A percentile compares a stretch with the other conserved stretches of the same genome.
phyloP scores from a whole-genome alignment of 768 basidiomycete genomes.

The Phanerodontia chrysosporium region DNA sequence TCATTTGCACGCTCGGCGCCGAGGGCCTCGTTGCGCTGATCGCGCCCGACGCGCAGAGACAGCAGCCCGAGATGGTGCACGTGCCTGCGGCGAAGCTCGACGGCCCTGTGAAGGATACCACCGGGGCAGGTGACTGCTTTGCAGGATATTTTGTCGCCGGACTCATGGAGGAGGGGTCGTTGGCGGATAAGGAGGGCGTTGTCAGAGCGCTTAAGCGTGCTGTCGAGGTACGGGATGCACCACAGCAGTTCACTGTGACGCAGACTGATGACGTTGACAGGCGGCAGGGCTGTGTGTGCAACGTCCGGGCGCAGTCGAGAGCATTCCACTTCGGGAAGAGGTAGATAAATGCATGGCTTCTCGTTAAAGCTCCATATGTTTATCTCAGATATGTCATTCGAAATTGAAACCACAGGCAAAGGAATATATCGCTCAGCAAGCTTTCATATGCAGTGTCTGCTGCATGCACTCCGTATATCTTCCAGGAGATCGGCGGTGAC shows the following conservation, averaged over 20 bases:
- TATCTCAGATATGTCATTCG: too few species aligned
- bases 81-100: conserved; percentile 45
- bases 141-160: conserved; percentile 56
- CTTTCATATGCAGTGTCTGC: too few species aligned
- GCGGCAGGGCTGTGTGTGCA: conserved; percentile 63
- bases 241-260: neutral
- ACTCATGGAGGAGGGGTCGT: conserved; percentile 40
- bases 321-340: conserved; percentile 41
- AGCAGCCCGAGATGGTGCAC: conserved; percentile 23
- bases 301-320: conserved; percentile 52
- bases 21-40: conserved; percentile 45
- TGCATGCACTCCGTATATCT: too few species aligned
- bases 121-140: conserved; percentile 64
- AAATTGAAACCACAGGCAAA: too few species aligned
- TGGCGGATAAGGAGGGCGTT: conserved; percentile 18
- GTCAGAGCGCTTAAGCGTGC: conserved; percentile 33
- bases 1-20: conserved; percentile 55
- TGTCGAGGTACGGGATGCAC: conserved; percentile 34
- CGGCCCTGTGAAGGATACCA: conserved; percentile 43
- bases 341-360: conserved; percentile 26
- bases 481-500: too few species aligned
- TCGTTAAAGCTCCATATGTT: too few species aligned
- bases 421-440: too few species aligned
- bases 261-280: conserved; percentile 24
- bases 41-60: too few species aligned